Evolutionary conservation across 2,329 filamentous ascomycete genomes (phyloP), one percentile per base, ranked within the genome.

Genomic region (Pseudogymnoascus sp.): DNA sequence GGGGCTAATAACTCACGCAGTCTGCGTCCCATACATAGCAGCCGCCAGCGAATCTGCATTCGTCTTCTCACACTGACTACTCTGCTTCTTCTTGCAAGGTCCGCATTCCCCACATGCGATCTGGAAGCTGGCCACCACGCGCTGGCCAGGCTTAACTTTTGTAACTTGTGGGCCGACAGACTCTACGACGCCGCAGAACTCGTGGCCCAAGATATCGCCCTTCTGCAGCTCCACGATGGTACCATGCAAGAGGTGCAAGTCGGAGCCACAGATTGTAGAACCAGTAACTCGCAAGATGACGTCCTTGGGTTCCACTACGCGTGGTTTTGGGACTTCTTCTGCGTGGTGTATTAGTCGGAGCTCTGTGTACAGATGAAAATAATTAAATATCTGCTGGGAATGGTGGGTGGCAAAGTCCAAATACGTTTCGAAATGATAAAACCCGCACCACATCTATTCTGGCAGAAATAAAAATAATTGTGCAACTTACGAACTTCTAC

Each of bases 41-140:
- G 86, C 83, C 66, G 83, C 80, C 62, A 86, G 78, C 1, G 76
- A 83, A 68, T 84, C 87, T 60, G 79, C 74, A 70, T 88, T 88
- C 4, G 85, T 77, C 6, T 75, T 80, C 18, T 80, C 77, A 69
- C 85, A 88, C 53, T 80, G 83, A 69, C 87, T 86, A 66, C 80
- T 77, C 3, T 78, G 75, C 2, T 80, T 79, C 7, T 76, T 75
- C 16, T 74, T 70, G 69, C 85, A 88, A 1, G 82, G 79, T 10
- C 76, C 75, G 68, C 85, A 88, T 4, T 74, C 74, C 0, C 78
- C 78, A 66, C 79, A 81, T 4, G 84, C 83, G 68, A 88, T 87
- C 67, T 86, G 84, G 75, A 88, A 88, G n/a, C 80, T 82, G 7
- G 84, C 84, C 1, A 88, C 85, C 1, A 86, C 84, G 23, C 77